phyloP scores from a whole-genome alignment of 768 basidiomycete species.

The Rickenella mellea region DNA sequence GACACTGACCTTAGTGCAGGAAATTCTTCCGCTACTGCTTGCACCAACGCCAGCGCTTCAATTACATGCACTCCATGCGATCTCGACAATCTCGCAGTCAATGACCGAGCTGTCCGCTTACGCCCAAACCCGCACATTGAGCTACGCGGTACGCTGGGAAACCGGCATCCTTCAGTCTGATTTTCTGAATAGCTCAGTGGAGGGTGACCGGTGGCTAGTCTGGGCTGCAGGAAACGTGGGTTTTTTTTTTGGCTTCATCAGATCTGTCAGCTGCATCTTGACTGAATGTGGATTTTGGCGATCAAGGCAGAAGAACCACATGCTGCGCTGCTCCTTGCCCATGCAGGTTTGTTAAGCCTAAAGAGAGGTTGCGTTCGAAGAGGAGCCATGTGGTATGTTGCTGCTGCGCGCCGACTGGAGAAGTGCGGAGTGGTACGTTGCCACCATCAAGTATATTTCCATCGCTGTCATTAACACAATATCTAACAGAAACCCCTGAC shows the following conservation, averaged over 20 bases:
- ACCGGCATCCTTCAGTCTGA: constrained; percentile 46
- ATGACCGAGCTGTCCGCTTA: constrained; percentile 44
- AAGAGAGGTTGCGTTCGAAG: constrained; percentile 48
- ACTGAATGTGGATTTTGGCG: constrained; percentile 16
- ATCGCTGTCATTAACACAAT: not conserved
- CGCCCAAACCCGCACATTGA: constrained; percentile 59
- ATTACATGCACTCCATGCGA: constrained; percentile 52
- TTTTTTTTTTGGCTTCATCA: constrained; percentile 9
- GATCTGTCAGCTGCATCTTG: constrained; percentile 3
- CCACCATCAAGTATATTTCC: constrained; percentile 2
- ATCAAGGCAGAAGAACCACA: constrained; percentile 75
- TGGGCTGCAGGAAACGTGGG: constrained; percentile 78
- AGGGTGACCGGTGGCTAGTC: constrained; percentile 80
- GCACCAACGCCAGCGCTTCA: constrained; percentile 54
- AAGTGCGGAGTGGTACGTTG: constrained; percentile 73
- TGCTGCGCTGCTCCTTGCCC: constrained; percentile 68
- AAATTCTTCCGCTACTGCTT: constrained; percentile 69
- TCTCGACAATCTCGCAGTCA: constrained; percentile 37
- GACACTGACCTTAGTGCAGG: constrained; percentile 33
- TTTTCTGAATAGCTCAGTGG: constrained; percentile 46
- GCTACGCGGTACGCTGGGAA: constrained; percentile 73
- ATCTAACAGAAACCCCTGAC: constrained; percentile 70
- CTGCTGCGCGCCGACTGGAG: constrained; percentile 68
- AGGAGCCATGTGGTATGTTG: constrained; percentile 72
- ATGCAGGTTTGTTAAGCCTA: constrained; percentile 64